These are phyloP conservation scores for Pseudovirgaria hyperparasitica DNA, from an alignment of 2,329 filamentous ascomycete genomes.

Conservation along the genomic window DNA sequence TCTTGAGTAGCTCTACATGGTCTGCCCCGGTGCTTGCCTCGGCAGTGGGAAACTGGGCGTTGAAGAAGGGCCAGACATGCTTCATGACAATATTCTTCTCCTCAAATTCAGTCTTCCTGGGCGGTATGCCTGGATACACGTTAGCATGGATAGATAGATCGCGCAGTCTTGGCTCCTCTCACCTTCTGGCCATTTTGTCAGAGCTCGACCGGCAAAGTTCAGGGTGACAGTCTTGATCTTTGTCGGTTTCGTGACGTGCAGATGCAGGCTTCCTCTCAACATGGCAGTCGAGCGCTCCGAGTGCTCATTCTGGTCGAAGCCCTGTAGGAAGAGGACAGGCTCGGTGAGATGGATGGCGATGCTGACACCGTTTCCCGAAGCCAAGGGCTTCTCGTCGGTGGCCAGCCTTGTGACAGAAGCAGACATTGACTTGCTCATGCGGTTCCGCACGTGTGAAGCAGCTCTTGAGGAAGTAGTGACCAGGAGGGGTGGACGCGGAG, in stretches of 20 bases:
- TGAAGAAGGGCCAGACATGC: slow-evolving; percentile 87
- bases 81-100: slow-evolving; percentile 80
- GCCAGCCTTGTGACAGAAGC: slow-evolving; percentile 19
- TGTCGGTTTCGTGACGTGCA: slow-evolving; percentile 75
- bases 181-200: slow-evolving; percentile 93
- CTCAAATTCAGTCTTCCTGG: slow-evolving; percentile 67
- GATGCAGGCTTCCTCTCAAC: slow-evolving; percentile 67
- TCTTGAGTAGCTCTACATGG: slow-evolving; percentile 44
- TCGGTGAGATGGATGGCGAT: slow-evolving; percentile 67
- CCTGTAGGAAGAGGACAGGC: slow-evolving; percentile 66
- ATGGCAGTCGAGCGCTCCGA: slow-evolving; percentile 62
- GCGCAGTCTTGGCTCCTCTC: slow-evolving; percentile 4
- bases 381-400: slow-evolving; percentile 55
- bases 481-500: slow-evolving; percentile 28
- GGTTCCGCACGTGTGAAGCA: slow-evolving; percentile 10
- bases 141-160: slow-evolving; percentile 4
- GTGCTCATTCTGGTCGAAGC: slow-evolving; percentile 59
- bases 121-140: slow-evolving; percentile 55
- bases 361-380: slow-evolving; percentile 60
- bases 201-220: slow-evolving; percentile 71
- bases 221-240: slow-evolving; percentile 89
- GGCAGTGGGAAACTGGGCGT: slow-evolving; percentile 52
- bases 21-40: slow-evolving; percentile 51
- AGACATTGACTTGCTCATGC: slow-evolving; percentile 14
- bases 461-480: slow-evolving; percentile 21